Evolutionary conservation across 2,329 filamentous ascomycete species (phyloP).

Genomic region (Hypoxylon sp.): DNA sequence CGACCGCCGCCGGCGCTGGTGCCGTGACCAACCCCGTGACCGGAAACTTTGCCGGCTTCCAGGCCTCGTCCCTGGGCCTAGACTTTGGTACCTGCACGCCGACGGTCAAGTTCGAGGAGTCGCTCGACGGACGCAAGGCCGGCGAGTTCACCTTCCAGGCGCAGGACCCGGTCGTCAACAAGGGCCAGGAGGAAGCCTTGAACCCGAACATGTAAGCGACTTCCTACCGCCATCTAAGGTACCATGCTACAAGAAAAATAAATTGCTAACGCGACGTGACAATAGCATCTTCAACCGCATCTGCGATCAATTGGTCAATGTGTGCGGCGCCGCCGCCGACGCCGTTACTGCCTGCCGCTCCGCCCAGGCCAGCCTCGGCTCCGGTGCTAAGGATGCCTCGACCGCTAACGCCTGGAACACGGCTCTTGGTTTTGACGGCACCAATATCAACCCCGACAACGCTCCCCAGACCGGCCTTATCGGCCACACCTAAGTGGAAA

Average conservation of each 20-base stretch:
- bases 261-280: no score
- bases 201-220: conserved; percentile 82
- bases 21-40: conserved; percentile 50
- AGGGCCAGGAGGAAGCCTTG: conserved; percentile 73
- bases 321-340: conserved; percentile 71
- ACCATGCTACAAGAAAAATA: no score
- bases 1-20: conserved; percentile 45
- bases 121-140: conserved; percentile 65
- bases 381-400: conserved; percentile 52
- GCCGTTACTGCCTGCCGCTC: conserved; percentile 65
- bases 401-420: conserved; percentile 58
- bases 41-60: conserved; percentile 51
- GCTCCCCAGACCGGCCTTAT: conserved; percentile 54
- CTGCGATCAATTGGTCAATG: conserved; percentile 75
- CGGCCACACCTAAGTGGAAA: conserved; percentile 51
- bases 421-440: conserved; percentile 55
- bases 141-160: conserved; percentile 76
- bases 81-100: conserved; percentile 68
- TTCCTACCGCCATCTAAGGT: no score
- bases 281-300: conserved; percentile 80
- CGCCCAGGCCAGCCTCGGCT: conserved; percentile 58
- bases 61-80: conserved; percentile 50
- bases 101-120: conserved; percentile 70
- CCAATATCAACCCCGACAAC: conserved; percentile 55
- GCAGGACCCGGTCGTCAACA: conserved; percentile 69